A percentile compares a stretch with the other conserved stretches of the same genome.
Evolutionary conservation across 768 basidiomycete species (phyloP).

Genomic region (Dentipellis sp.): DNA sequence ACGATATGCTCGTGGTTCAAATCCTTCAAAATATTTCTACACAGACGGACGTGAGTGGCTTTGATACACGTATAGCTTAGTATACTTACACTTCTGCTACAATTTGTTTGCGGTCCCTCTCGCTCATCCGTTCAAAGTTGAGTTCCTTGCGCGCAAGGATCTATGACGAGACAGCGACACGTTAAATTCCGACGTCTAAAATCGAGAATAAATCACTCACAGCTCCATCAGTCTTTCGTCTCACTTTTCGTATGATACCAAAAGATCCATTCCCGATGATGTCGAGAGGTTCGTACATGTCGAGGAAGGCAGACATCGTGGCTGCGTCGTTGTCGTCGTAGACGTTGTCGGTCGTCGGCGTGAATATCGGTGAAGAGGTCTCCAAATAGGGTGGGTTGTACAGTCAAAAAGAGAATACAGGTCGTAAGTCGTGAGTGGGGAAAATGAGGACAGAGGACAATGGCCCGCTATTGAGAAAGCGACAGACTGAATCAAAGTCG

Average conservation of each 20-base stretch:
- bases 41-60: background rate
- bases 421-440: background rate
- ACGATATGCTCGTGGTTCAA: conserved; percentile 95
- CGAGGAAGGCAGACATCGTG: conserved; percentile 36
- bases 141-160: conserved; percentile 89
- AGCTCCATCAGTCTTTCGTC: conserved; percentile 71
- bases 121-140: conserved; percentile 95
- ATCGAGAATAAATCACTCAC: conserved; percentile 36
- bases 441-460: background rate
- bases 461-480: background rate
- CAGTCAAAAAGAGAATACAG: background rate
- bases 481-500: background rate
- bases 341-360: background rate
- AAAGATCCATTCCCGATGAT: conserved; percentile 97
- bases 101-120: conserved; percentile 93
- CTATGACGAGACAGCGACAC: conserved; percentile 25
- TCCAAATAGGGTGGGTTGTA: background rate
- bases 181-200: conserved; percentile 3
- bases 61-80: background rate
- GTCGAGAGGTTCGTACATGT: conserved; percentile 80
- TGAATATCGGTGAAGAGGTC: background rate
- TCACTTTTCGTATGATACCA: conserved; percentile 94
- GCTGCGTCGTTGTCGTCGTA: background rate
- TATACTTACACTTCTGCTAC: conserved; percentile 89
- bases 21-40: conserved; percentile 93